These are phyloP conservation scores for Haplosporangium sp. DNA, from an alignment of 371 early-diverging fungal species.

Conservation along the genomic window DNA sequence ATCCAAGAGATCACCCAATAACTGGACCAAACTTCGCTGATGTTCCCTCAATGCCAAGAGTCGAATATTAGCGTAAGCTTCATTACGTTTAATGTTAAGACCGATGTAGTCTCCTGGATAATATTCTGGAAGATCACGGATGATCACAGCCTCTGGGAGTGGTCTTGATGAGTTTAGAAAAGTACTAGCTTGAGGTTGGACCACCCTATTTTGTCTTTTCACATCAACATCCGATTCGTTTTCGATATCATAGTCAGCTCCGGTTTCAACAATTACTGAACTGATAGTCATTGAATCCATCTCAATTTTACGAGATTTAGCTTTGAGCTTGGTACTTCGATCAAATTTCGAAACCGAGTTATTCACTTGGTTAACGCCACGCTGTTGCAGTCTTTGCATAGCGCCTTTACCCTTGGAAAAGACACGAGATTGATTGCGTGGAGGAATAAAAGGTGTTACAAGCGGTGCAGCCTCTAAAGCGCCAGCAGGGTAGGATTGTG, in stretches of 20 bases:
- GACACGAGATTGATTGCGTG: neutral
- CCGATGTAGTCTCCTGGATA: constrained; percentile 22
- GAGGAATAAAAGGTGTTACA: neutral
- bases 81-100: constrained; percentile 18
- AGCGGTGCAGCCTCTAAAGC: neutral
- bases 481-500: neutral
- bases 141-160: neutral
- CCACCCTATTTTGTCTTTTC: neutral
- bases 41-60: constrained; percentile 32
- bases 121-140: constrained; percentile 13
- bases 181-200: neutral
- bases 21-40: constrained; percentile 18
- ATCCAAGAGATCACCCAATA: constrained; percentile 11
- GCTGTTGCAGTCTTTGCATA: no score
- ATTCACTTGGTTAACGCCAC: no score
- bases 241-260: neutral
- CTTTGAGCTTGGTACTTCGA: neutral
- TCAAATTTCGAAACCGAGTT: neutral
- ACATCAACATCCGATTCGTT: neutral
- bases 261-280: neutral
- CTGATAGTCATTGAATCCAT: neutral
- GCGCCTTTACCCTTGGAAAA: no score
- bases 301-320: no score
- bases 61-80: constrained; percentile 24
- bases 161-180: neutral